Evolutionary conservation across 1,284 basidiomycete species (phyloP), one percentile per base, ranked within the genome.

Genomic region (Malassezia psittaci): DNA sequence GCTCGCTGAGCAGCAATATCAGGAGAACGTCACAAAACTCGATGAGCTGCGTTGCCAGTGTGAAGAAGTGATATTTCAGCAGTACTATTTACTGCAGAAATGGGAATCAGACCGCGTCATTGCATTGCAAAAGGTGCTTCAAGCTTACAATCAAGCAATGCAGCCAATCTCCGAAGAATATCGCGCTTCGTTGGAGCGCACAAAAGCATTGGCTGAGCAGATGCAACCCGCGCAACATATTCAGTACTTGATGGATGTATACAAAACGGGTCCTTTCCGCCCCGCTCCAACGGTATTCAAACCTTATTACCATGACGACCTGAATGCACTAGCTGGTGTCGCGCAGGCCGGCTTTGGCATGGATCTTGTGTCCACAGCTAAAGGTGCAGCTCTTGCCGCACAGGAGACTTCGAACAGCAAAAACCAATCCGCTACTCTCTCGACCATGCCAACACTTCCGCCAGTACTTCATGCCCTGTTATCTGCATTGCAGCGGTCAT

Each of bases 391-490:
- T 7, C 52, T 72, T 11, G 61, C 64, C 16, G 52, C 50, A 5
- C 54, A 63, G 38, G 58, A 61, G 37, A 36, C 51, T 5, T 19
- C 15, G 18, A 24, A 11, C 15, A 21, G 33, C 6, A 9, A 34
- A 6, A 44, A 38, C 7, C 37, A 21, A 4, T 19, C 29, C 3
- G 52, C 53, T 12, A 41, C 5, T 13, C 34, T 37, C n/a, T 42
- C 35, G n/a, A 49, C 58, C 32, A 59, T 72, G 39, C 65, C 68
- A 2, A 57, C 59, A 29, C 41, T 90, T 5, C 90, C 90, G 11
- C 83, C 84, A 4, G 85, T 90, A 6, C 75, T 94, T 53, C 80
- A 79, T 2, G 83, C 83, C 0, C 75, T 94, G 44, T 77, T 94
- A 43, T 75, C 72, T 32, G 85, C 81, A 0, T 74, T 93, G 47